Conservation (phyloP, 1,284 basidiomycete species). For the Puccinia triticina region DNA sequence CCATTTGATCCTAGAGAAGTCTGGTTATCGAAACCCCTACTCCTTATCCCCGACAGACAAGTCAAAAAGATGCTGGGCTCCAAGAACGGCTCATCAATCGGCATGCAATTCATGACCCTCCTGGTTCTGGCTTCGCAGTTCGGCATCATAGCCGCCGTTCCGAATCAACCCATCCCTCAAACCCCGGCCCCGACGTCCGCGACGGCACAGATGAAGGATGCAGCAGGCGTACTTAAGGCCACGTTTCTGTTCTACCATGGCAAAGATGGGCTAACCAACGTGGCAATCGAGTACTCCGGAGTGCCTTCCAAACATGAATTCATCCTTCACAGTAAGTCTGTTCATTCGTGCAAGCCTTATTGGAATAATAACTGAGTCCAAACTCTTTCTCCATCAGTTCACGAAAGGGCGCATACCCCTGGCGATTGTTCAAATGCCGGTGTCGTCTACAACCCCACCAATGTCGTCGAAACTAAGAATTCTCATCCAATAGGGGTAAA, state of each 20-base stretch:
- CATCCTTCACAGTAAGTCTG: neutral
- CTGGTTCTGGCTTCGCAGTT: neutral
- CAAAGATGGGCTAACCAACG: neutral
- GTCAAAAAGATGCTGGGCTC: no score
- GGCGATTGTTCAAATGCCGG: neutral
- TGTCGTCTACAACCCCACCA: neutral
- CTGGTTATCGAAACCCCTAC: no score
- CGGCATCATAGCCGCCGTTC: neutral
- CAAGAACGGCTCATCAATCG: no score
- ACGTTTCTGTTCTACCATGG: neutral
- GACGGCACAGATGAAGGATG: neutral
- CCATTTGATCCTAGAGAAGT: no score
- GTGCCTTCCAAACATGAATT: neutral
- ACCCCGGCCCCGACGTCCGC: neutral
- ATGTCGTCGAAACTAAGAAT: no score
- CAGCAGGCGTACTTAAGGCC: neutral
- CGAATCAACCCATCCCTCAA: neutral
- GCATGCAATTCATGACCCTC: neutral
- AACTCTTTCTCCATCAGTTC: neutral
- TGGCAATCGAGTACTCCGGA: neutral
- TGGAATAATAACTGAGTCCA: no score
- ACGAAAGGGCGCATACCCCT: neutral
- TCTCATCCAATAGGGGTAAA: neutral
- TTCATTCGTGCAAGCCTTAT: neutral
- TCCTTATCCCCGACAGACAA: no score